phyloP scores from a whole-genome alignment of 2,329 filamentous ascomycete species.

The Onygenales sp. region DNA sequence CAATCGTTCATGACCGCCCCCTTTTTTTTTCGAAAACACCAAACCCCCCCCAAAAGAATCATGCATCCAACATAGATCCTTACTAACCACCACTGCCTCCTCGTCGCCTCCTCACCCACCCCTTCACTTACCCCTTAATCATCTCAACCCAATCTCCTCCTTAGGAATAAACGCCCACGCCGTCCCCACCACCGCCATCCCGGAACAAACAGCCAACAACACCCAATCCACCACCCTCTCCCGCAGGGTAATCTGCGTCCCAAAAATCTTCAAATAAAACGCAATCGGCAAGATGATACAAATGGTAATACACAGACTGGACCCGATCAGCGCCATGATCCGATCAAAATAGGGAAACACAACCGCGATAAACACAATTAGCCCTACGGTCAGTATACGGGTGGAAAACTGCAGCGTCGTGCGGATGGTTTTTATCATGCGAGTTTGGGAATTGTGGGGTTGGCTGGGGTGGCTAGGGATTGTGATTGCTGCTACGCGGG shows the following conservation, averaged over 20 bases:
- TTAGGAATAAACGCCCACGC: constrained; percentile 82
- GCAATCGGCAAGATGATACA: constrained; percentile 82
- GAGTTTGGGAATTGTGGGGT: background rate
- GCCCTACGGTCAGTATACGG: constrained; percentile 56
- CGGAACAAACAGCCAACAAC: constrained; percentile 58
- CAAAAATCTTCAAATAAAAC: constrained; percentile 87
- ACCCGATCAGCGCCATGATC: constrained; percentile 86
- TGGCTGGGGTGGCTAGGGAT: constrained; percentile 17
- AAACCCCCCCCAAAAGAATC: background rate
- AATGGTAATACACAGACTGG: constrained; percentile 83
- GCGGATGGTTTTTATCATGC: background rate
- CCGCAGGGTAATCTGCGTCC: constrained; percentile 52
- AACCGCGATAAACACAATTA: constrained; percentile 68
- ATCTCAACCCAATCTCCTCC: constrained; percentile 19
- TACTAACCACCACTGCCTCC: background rate
- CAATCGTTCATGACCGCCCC: too few relatives aligned
- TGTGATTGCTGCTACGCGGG: constrained; percentile 18
- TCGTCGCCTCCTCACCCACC: background rate
- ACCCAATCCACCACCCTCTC: constrained; percentile 61
- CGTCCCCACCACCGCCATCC: constrained; percentile 68
- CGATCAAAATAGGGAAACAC: constrained; percentile 72
- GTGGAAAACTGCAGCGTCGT: constrained; percentile 43
- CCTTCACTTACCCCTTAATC: background rate
- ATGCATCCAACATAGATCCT: background rate
- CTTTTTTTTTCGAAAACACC: too few relatives aligned